Percentiles rank a stretch among this genome's conserved stretches.
Evolutionary conservation across 208 protist genomes (phyloP).

Genomic region (Spongospora subterranea): DNA sequence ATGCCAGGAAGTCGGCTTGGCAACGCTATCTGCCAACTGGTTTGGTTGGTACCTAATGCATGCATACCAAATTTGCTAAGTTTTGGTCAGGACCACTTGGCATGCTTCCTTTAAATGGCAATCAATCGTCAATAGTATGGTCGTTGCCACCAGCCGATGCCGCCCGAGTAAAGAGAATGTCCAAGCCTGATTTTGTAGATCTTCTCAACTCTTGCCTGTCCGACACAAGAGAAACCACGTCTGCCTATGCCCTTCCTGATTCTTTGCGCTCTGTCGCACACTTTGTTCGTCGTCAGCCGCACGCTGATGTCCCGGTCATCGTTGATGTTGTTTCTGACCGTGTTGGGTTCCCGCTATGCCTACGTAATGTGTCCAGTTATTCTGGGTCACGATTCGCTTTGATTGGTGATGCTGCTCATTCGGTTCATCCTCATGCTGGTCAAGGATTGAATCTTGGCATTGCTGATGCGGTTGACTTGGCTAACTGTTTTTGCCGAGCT

Average conservation of each 20-base stretch:
- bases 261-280: not conserved
- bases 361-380: not conserved
- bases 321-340: not conserved
- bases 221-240: not conserved
- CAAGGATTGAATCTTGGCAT: slow-evolving; percentile 39
- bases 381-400: not conserved
- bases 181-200: not conserved
- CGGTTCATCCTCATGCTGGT: not conserved
- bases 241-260: not conserved
- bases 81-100: not conserved
- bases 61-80: not conserved
- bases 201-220: not conserved
- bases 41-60: not conserved
- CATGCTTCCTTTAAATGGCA: not conserved
- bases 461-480: slow-evolving; percentile 4
- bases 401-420: slow-evolving; percentile 48
- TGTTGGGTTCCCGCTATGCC: not conserved
- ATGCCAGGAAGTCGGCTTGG: not conserved
- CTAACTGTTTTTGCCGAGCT: not conserved
- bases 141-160: not conserved
- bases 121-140: slow-evolving; percentile 22
- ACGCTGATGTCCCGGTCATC: not conserved
- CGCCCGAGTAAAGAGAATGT: not conserved
- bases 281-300: not conserved
- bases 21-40: slow-evolving; percentile 42